A percentile compares a stretch with the other conserved stretches of the same genome.
phyloP scores from a whole-genome alignment of 352 stramenopile species.

The Phytophthora sojae region DNA sequence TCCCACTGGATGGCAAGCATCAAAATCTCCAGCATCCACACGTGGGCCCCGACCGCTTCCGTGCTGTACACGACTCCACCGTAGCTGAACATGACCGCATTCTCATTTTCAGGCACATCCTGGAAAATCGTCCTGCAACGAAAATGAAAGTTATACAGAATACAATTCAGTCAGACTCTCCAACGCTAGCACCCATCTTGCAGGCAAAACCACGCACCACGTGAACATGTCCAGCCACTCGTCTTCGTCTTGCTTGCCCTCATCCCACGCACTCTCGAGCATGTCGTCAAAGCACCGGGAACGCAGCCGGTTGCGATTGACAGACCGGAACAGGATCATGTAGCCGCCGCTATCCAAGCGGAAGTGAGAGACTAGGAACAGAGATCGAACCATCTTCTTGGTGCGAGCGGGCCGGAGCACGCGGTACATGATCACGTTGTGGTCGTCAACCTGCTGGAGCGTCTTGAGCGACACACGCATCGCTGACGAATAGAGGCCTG shows the following conservation, averaged over 20 bases:
- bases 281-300: constrained; percentile 5
- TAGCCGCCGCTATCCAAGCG: constrained; percentile 43
- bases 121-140: constrained; percentile 56
- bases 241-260: constrained; percentile 20
- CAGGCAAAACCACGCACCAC: constrained; percentile 39
- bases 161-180: not conserved
- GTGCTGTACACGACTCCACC: constrained; percentile 56
- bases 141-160: not conserved
- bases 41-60: constrained; percentile 44
- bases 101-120: constrained; percentile 30
- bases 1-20: constrained; percentile 71
- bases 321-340: constrained; percentile 56
- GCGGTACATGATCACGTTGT: constrained; percentile 68
- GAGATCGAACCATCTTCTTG: constrained; percentile 44
- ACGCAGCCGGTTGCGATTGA: constrained; percentile 38
- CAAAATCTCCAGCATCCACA: constrained; percentile 77
- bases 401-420: constrained; percentile 42
- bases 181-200: not conserved
- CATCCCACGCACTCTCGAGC: constrained; percentile 3
- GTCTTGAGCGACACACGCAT: constrained; percentile 53
- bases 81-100: constrained; percentile 55
- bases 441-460: constrained; percentile 61
- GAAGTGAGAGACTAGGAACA: constrained; percentile 59
- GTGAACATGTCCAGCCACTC: constrained; percentile 73
- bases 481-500: constrained; percentile 54